These are phyloP conservation scores for Pneumocystis wakefieldiae DNA, from an alignment of 1,139 yeast genomes.

Conservation along the genomic window DNA sequence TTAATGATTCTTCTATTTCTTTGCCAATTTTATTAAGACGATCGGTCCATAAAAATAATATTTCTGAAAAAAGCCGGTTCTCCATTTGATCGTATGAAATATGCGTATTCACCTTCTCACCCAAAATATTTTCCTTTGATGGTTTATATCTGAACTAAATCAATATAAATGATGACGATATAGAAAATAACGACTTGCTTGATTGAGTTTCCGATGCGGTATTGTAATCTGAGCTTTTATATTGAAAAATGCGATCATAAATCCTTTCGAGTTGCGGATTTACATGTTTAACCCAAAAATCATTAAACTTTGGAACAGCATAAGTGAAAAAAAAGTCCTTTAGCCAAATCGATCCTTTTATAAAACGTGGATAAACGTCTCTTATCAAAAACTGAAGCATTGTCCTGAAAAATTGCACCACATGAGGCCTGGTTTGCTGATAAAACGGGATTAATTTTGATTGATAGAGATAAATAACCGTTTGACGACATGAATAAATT, in stretches of 20 bases:
- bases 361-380: neutral
- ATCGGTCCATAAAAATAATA: neutral
- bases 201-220: neutral
- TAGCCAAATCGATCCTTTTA: neutral
- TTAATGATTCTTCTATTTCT: neutral
- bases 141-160: neutral
- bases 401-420: neutral
- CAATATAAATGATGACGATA: neutral
- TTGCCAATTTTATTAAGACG: neutral
- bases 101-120: neutral
- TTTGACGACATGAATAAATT: neutral
- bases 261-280: slow-evolving; percentile 9
- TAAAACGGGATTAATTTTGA: neutral
- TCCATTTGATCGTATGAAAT: neutral
- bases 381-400: neutral
- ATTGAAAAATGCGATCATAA: slow-evolving; percentile 6
- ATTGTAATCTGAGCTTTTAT: neutral
- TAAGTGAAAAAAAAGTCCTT: neutral
- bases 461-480: neutral
- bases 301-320: neutral
- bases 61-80: neutral
- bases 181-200: neutral
- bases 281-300: slow-evolving; percentile 3
- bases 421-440: neutral
- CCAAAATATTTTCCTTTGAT: neutral